Percentiles rank a stretch among this genome's conserved stretches.
Evolutionary conservation across 495 filamentous ascomycete genomes (phyloP).

Genomic region (Cairneyella variabilis): DNA sequence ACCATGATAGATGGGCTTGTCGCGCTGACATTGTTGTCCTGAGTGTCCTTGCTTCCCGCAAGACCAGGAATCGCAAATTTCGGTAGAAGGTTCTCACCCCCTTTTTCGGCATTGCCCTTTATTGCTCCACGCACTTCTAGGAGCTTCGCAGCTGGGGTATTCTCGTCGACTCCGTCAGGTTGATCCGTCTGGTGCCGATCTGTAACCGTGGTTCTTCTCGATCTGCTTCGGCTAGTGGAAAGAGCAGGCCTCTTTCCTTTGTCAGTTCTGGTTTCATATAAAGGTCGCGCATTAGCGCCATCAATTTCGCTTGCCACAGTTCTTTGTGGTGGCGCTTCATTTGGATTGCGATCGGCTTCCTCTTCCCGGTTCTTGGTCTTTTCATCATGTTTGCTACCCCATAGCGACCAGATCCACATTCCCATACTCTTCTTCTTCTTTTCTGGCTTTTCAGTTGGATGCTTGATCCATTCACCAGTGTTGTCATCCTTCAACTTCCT

Average conservation of each 20-base stretch:
- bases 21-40: background rate
- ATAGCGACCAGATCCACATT: conserved; percentile 75
- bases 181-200: conserved; percentile 36
- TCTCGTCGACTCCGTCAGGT: conserved; percentile 24
- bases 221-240: conserved; percentile 28
- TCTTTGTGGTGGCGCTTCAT: too few relatives aligned
- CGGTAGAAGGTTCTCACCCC: background rate
- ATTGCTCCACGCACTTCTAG: conserved; percentile 20
- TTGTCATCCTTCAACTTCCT: conserved; percentile 37
- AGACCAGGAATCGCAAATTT: conserved; percentile 11
- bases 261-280: conserved; percentile 30
- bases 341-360: conserved; percentile 30
- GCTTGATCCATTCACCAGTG: too few relatives aligned
- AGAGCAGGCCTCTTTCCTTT: conserved; percentile 29
- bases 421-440: conserved; percentile 66
- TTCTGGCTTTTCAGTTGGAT: too few relatives aligned
- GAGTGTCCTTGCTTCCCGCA: conserved; percentile 2
- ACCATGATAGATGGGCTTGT: conserved; percentile 8
- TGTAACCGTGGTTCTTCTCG: conserved; percentile 35
- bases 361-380: conserved; percentile 54
- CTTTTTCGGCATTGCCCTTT: background rate
- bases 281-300: conserved; percentile 33
- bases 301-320: conserved; percentile 27
- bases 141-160: conserved; percentile 31
- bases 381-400: conserved; percentile 87